Percentiles rank a stretch among this genome's conserved stretches.
Evolutionary conservation across 2,329 filamentous ascomycete genomes (phyloP).

Genomic region (Penicillium janthinellum): DNA sequence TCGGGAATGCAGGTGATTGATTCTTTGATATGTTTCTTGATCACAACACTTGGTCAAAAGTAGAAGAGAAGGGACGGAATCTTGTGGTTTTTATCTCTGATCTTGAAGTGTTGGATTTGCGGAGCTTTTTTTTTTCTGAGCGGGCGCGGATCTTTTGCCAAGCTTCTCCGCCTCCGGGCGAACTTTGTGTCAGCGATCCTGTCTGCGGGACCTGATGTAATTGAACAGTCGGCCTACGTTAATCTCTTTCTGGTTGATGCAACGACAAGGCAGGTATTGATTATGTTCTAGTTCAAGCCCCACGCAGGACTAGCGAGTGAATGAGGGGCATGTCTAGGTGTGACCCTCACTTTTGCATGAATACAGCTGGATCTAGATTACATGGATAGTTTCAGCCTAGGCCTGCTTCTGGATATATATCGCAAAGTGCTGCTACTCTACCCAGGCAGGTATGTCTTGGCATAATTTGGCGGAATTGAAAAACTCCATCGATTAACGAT

Average conservation of each 20-base stretch:
- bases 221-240: too few species aligned
- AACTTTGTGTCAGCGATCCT: too few species aligned
- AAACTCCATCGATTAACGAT: constrained; percentile 31
- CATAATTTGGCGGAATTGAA: constrained; percentile 4
- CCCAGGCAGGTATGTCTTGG: neutral
- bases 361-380: too few species aligned
- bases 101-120: constrained; percentile 9
- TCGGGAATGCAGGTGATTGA: neutral
- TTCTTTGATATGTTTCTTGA: too few species aligned
- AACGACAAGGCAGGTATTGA: neutral
- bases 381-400: too few species aligned
- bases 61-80: neutral
- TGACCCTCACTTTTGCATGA: too few species aligned
- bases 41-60: neutral
- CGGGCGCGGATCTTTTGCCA: constrained; percentile 24
- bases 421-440: too few species aligned
- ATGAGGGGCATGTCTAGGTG: too few species aligned
- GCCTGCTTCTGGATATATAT: too few species aligned
- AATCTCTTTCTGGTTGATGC: too few species aligned
- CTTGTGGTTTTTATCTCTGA: neutral
- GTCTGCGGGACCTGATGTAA: too few species aligned
- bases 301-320: too few species aligned
- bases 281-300: neutral
- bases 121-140: constrained; percentile 23
- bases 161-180: constrained; percentile 17